A percentile compares a stretch with the other conserved stretches of the same genome.
These are phyloP conservation scores for Cyberlindnera petersonii DNA, from an alignment of 805 yeast species.

Conservation along the genomic window DNA sequence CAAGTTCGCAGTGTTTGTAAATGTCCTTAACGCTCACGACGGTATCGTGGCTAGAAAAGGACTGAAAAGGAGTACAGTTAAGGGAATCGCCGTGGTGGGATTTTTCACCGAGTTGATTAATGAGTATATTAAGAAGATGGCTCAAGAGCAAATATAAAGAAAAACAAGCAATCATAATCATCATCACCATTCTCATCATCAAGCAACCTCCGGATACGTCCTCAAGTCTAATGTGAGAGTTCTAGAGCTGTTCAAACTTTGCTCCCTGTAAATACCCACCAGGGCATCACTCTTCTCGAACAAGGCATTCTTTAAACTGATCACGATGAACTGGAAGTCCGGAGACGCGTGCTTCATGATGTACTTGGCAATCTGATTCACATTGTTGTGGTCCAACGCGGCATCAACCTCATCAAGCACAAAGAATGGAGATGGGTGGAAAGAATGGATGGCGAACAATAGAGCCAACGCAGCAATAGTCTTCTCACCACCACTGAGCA, in stretches of 20 bases:
- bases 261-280: constrained; percentile 90
- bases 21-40: constrained; percentile 78
- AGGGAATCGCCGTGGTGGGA: constrained; percentile 48
- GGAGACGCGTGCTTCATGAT: constrained; percentile 73
- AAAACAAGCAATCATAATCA: no score
- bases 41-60: constrained; percentile 81
- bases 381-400: constrained; percentile 88
- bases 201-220: constrained; percentile 43
- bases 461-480: constrained; percentile 94
- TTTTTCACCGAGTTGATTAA: constrained; percentile 39
- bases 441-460: constrained; percentile 85
- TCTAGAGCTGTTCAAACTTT: constrained; percentile 63
- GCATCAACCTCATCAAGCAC: constrained; percentile 98
- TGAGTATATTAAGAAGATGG: constrained; percentile 16
- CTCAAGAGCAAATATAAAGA: background rate
- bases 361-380: constrained; percentile 80
- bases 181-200: background rate
- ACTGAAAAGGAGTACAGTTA: constrained; percentile 41
- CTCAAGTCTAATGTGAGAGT: constrained; percentile 72
- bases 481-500: constrained; percentile 94
- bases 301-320: constrained; percentile 80
- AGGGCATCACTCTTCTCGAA: constrained; percentile 87
- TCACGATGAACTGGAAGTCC: constrained; percentile 85
- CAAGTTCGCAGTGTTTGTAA: constrained; percentile 69
- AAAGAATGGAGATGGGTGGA: constrained; percentile 91